Conservation (phyloP, 1,139 yeast species). For the Torulaspora globosa region DNA sequence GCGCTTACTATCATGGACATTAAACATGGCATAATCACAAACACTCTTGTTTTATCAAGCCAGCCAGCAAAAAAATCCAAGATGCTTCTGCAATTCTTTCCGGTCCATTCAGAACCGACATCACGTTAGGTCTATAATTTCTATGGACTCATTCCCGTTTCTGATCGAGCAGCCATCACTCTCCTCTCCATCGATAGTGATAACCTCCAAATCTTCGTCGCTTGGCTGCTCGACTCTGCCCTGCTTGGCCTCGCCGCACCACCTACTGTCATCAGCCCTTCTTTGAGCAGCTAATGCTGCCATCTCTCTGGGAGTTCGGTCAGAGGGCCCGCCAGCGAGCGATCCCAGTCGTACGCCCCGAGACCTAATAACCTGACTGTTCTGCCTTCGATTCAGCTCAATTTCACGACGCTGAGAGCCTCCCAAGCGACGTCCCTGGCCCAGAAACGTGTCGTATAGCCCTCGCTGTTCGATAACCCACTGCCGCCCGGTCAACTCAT, state of each 20-base stretch:
- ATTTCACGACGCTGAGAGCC: constrained; percentile 17
- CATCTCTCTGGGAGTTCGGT: constrained; percentile 41
- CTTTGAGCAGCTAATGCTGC: constrained; percentile 67
- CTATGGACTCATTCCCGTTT: constrained; percentile 22
- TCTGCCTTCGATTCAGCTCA: constrained; percentile 20
- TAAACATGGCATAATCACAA: too few relatives aligned
- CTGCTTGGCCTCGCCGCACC: constrained; percentile 42
- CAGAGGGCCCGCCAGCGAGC: constrained; percentile 11
- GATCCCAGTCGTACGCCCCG: constrained; percentile 19
- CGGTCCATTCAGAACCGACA: background rate
- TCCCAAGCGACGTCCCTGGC: constrained; percentile 54
- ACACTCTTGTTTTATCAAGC: too few relatives aligned
- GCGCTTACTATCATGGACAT: too few relatives aligned
- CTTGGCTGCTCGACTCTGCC: constrained; percentile 1
- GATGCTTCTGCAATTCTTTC: too few relatives aligned
- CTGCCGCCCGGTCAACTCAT: constrained; percentile 55
- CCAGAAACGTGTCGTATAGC: constrained; percentile 40
- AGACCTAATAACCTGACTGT: constrained; percentile 13
- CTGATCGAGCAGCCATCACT: constrained; percentile 29
- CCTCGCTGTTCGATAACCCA: constrained; percentile 49
- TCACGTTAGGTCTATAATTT: constrained; percentile 28
- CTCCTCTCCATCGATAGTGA: constrained; percentile 34
- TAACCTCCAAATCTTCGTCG: constrained; percentile 15
- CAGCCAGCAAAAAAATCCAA: too few relatives aligned
- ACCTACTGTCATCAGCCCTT: constrained; percentile 52